phyloP scores from a whole-genome alignment of 345 rosid genomes.

The Sisymbrium irio region DNA sequence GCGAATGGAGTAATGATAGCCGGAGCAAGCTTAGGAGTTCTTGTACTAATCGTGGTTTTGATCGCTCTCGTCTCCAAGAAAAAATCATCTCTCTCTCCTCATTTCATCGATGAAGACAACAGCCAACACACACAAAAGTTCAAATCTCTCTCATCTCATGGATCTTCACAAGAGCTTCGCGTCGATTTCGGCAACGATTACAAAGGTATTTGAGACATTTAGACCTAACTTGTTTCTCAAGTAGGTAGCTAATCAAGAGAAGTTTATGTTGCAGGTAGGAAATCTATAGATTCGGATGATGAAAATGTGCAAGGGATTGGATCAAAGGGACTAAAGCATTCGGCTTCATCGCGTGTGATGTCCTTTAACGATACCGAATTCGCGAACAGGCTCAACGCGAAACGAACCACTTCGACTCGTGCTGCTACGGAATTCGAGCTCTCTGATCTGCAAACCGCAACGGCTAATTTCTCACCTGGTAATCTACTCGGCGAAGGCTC shows the following conservation, averaged over 20 bases:
- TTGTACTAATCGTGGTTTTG: conserved; percentile 42
- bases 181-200: conserved; percentile 37
- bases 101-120: conserved; percentile 70
- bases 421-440: conserved; percentile 46
- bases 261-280: conserved; percentile 45
- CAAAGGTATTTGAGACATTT: conserved; percentile 40
- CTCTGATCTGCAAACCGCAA: conserved; percentile 67
- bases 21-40: conserved; percentile 46
- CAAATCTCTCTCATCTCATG: conserved; percentile 34
- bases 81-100: conserved; percentile 50
- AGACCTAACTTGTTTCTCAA: conserved; percentile 1
- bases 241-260: conserved; percentile 1
- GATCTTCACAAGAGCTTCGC: conserved; percentile 43
- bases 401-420: conserved; percentile 51
- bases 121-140: conserved; percentile 35
- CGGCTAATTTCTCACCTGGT: conserved; percentile 57
- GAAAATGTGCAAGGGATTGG: conserved; percentile 47
- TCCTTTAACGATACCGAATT: conserved; percentile 58
- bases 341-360: conserved; percentile 42
- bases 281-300: conserved; percentile 42
- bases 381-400: conserved; percentile 47
- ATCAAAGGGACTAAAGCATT: conserved; percentile 46
- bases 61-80: conserved; percentile 46
- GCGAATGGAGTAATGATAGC: conserved; percentile 48
- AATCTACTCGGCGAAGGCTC: conserved; percentile 80